Base-by-base conservation (phyloP, 2,329 filamentous ascomycete genomes). In the Aciculosporium take region DNA sequence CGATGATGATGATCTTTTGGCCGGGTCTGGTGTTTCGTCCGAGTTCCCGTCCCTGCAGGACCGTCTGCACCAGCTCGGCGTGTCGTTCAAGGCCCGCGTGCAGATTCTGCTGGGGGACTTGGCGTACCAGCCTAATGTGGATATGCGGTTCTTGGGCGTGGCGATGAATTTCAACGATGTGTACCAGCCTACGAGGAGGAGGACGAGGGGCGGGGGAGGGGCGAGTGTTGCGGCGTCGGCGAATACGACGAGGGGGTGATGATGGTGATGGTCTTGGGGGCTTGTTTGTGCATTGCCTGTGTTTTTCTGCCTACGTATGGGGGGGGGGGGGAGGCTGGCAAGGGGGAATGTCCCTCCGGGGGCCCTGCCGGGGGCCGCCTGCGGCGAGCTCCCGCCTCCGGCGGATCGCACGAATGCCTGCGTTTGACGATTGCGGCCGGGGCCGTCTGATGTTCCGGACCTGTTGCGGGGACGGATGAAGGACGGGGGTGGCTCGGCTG, bases 101-200 rank as follows among this genome's bases (percentile, higher is more conserved):
- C 86, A 86, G 57, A 69, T 88, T 31, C 65, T 98, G 41, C 67
- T 98, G 3, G 87, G 91, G 12, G 93, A 98, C 58, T 61, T 98
- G 48, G 83, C 86, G 7, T 89, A 93, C 62, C 89, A 96, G 62
- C 81, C 87, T 1, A 91, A 98, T 58, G 80, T 88, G 39, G 91
- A 98, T 59, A 85, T 98, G 79, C 74, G 89, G 41, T 96, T 96
- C 68, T 65, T 98, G 49, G 91, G 86, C 30, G 87, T 96, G 36
- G 84, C 91, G 31, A 96, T 98, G 86, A 98, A 96, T 63, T 98
- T 96, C 63, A 98, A 98, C 62, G 89, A 96, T 58, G 84, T 94
- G 21, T 96, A 96, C 61, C 76, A 84, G 61, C 84, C 85, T 12
- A 74, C 79, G 34, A 71, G 79, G 53, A 74, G 79, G 57, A 78